Conservation (phyloP, 768 basidiomycete species). For the Agaricus bisporus region DNA sequence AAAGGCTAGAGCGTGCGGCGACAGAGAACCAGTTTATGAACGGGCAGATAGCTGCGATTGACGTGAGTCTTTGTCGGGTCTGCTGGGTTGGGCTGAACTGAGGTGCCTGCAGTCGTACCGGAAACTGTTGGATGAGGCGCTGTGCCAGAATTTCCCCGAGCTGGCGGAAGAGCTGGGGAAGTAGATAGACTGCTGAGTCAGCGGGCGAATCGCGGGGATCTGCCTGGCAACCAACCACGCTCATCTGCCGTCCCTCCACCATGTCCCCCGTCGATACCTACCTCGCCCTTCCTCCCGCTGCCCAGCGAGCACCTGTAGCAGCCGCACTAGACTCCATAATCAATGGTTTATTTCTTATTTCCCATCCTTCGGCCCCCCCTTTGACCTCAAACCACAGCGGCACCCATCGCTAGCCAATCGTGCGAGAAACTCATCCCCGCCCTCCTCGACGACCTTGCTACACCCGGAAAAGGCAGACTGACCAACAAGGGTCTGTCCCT, state of each 20-base stretch:
- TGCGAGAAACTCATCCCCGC: conserved; percentile 51
- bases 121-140: conserved; percentile 58
- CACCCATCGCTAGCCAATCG: conserved; percentile 39
- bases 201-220: conserved; percentile 6
- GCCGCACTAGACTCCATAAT: conserved; percentile 45
- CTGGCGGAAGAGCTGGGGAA: conserved; percentile 32
- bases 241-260: conserved; percentile 10
- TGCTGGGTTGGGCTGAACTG: background rate
- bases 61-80: conserved; percentile 34
- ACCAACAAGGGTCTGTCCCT: conserved; percentile 45
- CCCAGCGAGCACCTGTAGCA: conserved; percentile 38
- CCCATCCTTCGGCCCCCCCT: background rate
- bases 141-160: conserved; percentile 69
- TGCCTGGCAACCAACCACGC: conserved; percentile 22
- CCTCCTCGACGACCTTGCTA: conserved; percentile 56
- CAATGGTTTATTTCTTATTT: conserved; percentile 30
- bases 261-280: conserved; percentile 48
- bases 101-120: conserved; percentile 56
- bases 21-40: conserved; percentile 93
- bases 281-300: conserved; percentile 39
- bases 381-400: conserved; percentile 25
- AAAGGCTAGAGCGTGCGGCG: conserved; percentile 74
- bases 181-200: conserved; percentile 11
- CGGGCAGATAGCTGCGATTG: conserved; percentile 76
- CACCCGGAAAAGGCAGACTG: conserved; percentile 39